These are phyloP conservation scores for Leptomonas seymouri DNA, from an alignment of 208 protist genomes.

Conservation along the genomic window DNA sequence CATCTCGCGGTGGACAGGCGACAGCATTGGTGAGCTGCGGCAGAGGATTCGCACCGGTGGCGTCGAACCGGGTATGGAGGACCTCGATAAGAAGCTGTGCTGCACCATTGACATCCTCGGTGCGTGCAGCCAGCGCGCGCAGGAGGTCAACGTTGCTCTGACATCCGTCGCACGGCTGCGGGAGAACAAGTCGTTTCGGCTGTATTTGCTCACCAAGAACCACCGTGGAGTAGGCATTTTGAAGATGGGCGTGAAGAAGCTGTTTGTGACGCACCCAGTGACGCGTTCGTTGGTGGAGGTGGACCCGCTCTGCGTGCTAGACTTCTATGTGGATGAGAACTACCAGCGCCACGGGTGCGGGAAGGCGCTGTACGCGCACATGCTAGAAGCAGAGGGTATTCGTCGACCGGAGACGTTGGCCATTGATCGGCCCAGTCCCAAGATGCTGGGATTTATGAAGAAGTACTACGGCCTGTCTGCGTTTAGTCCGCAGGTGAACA, in stretches of 20 bases:
- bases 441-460: slow-evolving; percentile 89
- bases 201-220: slow-evolving; percentile 69
- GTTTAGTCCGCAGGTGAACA: slow-evolving; percentile 88
- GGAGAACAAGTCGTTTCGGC: slow-evolving; percentile 51
- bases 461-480: slow-evolving; percentile 85
- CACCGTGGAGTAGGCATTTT: slow-evolving; percentile 83
- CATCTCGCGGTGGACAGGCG: slow-evolving; percentile 59
- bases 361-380: slow-evolving; percentile 72
- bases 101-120: slow-evolving; percentile 84
- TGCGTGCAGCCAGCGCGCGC: slow-evolving; percentile 53
- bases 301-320: slow-evolving; percentile 90
- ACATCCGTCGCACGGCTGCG: slow-evolving; percentile 65
- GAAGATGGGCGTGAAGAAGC: slow-evolving; percentile 89
- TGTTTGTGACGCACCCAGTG: slow-evolving; percentile 79
- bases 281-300: slow-evolving; percentile 81
- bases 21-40: slow-evolving; percentile 38
- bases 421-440: slow-evolving; percentile 92
- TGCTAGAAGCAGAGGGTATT: slow-evolving; percentile 44
- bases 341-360: slow-evolving; percentile 89
- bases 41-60: slow-evolving; percentile 18
- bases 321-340: slow-evolving; percentile 93
- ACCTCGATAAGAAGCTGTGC: slow-evolving; percentile 45
- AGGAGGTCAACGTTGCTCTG: slow-evolving; percentile 60
- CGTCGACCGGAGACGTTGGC: slow-evolving; percentile 63
- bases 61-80: slow-evolving; percentile 14